Evolutionary conservation across 371 early-diverging fungal genomes (phyloP).

Genomic region (Apophysomyces variabilis): DNA sequence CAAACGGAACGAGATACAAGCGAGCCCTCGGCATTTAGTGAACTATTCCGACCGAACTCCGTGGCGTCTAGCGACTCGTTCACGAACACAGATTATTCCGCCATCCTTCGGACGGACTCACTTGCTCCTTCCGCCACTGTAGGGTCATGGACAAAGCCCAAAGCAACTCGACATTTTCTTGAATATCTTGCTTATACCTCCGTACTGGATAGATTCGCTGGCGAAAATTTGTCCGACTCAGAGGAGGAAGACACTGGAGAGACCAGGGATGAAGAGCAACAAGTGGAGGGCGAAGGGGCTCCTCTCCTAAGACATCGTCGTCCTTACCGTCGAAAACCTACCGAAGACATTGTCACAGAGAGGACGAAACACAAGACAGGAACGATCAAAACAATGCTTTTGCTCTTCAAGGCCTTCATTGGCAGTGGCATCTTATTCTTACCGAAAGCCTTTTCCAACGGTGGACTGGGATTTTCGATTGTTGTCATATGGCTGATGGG

Average conservation of each 20-base stretch:
- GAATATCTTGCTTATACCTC: conserved; percentile 69
- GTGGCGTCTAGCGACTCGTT: conserved; percentile 26
- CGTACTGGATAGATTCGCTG: conserved; percentile 72
- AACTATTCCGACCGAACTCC: conserved; percentile 41
- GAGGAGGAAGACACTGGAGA: conserved; percentile 57
- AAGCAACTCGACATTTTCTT: conserved; percentile 61
- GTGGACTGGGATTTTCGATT: conserved; percentile 74
- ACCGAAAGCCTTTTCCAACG: conserved; percentile 82
- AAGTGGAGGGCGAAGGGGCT: conserved; percentile 24
- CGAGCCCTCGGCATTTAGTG: conserved; percentile 30
- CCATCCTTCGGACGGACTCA: conserved; percentile 16
- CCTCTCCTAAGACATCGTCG: conserved; percentile 35
- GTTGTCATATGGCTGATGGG: conserved; percentile 68
- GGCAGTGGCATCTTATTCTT: conserved; percentile 83
- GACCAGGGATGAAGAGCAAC: conserved; percentile 37
- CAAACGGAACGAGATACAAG: not conserved
- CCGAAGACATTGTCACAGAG: conserved; percentile 11
- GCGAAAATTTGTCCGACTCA: conserved; percentile 70
- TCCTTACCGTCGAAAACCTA: conserved; percentile 12
- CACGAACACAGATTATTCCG: conserved; percentile 24
- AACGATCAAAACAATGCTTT: conserved; percentile 60
- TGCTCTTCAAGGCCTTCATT: conserved; percentile 77
- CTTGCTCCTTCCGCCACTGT: conserved; percentile 21
- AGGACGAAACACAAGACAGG: conserved; percentile 41
- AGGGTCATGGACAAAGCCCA: conserved; percentile 16